Percentiles rank a stretch among this genome's conserved stretches.
Conservation (phyloP, 257 asterid species). For the Solanum chmielewskii region DNA sequence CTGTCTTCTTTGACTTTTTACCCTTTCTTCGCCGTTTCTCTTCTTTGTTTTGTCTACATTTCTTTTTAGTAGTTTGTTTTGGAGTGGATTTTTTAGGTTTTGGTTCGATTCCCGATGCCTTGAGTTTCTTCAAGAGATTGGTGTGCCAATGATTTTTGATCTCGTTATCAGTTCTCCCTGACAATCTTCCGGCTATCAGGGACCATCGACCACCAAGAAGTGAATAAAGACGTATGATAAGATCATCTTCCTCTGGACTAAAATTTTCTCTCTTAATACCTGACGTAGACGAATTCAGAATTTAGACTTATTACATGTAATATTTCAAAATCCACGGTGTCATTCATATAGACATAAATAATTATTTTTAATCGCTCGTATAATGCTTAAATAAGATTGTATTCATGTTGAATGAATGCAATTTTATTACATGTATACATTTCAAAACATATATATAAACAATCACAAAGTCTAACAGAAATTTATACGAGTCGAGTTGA, state of each 20-base stretch:
- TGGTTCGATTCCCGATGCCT: not conserved
- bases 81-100: not conserved
- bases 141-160: not conserved
- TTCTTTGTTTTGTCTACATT: not conserved
- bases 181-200: not conserved
- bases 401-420: not conserved
- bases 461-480: not conserved
- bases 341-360: too few relatives aligned
- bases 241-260: not conserved
- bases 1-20: not conserved
- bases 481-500: too few relatives aligned
- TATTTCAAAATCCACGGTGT: not conserved
- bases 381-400: not conserved
- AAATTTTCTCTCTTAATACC: conserved; percentile 3
- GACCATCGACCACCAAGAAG: conserved; percentile 3
- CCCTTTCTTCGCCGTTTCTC: not conserved
- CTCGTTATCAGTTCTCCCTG: not conserved
- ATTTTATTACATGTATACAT: not conserved
- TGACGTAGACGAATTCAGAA: not conserved
- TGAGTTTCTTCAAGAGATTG: not conserved
- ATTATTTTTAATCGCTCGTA: too few relatives aligned
- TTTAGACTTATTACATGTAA: not conserved
- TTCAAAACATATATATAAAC: not conserved
- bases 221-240: not conserved
- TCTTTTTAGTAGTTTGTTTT: not conserved